A percentile compares a stretch with the other conserved stretches of the same genome.
These are phyloP conservation scores for Pascua guehoae DNA, from an alignment of 1,284 basidiomycete genomes.

Conservation along the genomic window DNA sequence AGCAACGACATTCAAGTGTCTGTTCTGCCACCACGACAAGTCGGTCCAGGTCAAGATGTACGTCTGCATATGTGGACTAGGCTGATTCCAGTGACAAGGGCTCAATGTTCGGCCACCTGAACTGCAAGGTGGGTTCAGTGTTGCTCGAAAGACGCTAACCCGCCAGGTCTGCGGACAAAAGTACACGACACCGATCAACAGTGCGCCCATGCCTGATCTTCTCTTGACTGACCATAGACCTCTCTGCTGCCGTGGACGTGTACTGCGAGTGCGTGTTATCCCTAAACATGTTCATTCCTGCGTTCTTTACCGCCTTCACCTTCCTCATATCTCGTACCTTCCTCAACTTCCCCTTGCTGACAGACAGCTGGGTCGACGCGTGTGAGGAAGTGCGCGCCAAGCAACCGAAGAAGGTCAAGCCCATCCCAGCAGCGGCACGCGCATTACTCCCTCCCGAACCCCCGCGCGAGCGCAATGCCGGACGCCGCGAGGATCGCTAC, in stretches of 20 bases:
- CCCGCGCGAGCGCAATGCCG: background rate
- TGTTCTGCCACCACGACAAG: slow-evolving; percentile 48
- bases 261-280: slow-evolving; percentile 39
- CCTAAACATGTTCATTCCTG: no score
- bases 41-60: slow-evolving; percentile 42
- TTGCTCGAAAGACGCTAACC: slow-evolving; percentile 1
- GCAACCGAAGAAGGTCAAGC: slow-evolving; percentile 28
- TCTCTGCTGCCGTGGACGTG: slow-evolving; percentile 44
- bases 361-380: slow-evolving; percentile 45
- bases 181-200: slow-evolving; percentile 40
- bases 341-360: background rate
- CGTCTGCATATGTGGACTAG: slow-evolving; percentile 3
- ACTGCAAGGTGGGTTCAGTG: slow-evolving; percentile 32
- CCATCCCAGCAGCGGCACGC: slow-evolving; percentile 4
- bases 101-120: slow-evolving; percentile 37
- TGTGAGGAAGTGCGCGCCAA: slow-evolving; percentile 42
- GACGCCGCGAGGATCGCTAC: slow-evolving; percentile 50
- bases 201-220: slow-evolving; percentile 17
- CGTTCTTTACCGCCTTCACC: no score
- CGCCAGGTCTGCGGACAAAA: slow-evolving; percentile 36
- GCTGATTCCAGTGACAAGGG: slow-evolving; percentile 33
- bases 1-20: slow-evolving; percentile 49
- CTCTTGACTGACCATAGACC: slow-evolving; percentile 24
- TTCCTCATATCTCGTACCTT: no score
- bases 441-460: slow-evolving; percentile 2